A percentile compares a stretch with the other conserved stretches of the same genome.
Conservation (phyloP, 2,329 filamentous ascomycete genomes). For the Elsinoe necatrix region DNA sequence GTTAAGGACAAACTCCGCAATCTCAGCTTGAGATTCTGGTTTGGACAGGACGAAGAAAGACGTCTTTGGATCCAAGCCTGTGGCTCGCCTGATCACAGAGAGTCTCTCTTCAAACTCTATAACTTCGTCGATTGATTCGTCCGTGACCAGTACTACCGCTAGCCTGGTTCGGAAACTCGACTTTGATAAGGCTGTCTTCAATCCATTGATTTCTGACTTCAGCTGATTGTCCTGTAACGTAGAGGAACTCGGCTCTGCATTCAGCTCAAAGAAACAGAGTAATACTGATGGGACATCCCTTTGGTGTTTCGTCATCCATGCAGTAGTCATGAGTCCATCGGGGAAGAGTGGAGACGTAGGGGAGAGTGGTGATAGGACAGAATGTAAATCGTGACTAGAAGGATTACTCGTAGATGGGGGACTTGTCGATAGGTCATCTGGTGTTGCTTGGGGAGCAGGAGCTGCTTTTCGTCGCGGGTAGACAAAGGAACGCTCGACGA, state of each 20-base stretch:
- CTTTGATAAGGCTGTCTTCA: constrained; percentile 59
- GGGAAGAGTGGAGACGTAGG: constrained; percentile 77
- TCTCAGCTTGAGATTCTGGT: constrained; percentile 60
- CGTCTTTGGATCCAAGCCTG: constrained; percentile 71
- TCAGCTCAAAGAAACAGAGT: constrained; percentile 71
- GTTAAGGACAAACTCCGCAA: constrained; percentile 64
- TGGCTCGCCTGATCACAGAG: constrained; percentile 67
- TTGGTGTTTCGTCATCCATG: constrained; percentile 87
- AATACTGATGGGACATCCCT: constrained; percentile 70
- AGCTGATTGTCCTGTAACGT: constrained; percentile 79
- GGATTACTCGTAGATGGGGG: constrained; percentile 34
- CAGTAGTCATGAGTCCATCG: constrained; percentile 73
- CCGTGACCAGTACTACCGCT: constrained; percentile 67
- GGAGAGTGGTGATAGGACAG: constrained; percentile 81
- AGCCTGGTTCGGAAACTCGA: constrained; percentile 72
- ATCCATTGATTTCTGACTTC: constrained; percentile 73
- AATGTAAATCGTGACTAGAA: constrained; percentile 58
- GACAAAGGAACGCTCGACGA: constrained; percentile 60
- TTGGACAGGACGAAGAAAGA: constrained; percentile 74
- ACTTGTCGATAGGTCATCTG: constrained; percentile 47
- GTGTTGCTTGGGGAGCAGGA: constrained; percentile 45
- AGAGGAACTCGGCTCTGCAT: constrained; percentile 61
- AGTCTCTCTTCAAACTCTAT: constrained; percentile 63
- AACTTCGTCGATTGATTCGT: constrained; percentile 50
- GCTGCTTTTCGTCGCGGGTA: constrained; percentile 56